A percentile compares a stretch with the other conserved stretches of the same genome.
phyloP scores from a whole-genome alignment of 306 rosid genomes.

The Cucumis cinereus region DNA sequence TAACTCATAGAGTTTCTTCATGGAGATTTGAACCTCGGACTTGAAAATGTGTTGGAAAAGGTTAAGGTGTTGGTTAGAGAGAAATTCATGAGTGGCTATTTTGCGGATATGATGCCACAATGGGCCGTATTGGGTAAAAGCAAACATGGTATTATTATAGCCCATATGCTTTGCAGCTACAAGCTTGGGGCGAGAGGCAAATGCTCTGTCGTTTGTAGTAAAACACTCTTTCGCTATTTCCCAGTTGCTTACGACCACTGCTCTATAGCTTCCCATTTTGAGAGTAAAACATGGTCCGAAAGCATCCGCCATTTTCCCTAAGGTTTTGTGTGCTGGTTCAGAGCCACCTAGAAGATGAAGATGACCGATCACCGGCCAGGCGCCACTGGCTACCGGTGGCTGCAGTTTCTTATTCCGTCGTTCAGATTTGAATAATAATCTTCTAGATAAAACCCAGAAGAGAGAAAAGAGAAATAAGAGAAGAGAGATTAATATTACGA shows the following conservation, averaged over 20 bases:
- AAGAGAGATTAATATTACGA: too few species aligned
- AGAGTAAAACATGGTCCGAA: slow-evolving; percentile 12
- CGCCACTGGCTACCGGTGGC: slow-evolving; percentile 6
- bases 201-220: slow-evolving; percentile 37
- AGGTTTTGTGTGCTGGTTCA: neutral
- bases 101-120: slow-evolving; percentile 45
- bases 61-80: slow-evolving; percentile 34
- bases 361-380: slow-evolving; percentile 8
- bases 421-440: neutral
- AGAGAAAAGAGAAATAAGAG: too few species aligned
- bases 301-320: slow-evolving; percentile 18
- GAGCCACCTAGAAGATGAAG: slow-evolving; percentile 4
- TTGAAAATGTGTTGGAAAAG: slow-evolving; percentile 27
- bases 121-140: slow-evolving; percentile 35
- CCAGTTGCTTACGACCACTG: slow-evolving; percentile 40
- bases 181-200: slow-evolving; percentile 41
- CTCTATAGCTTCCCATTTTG: slow-evolving; percentile 19
- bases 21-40: slow-evolving; percentile 19
- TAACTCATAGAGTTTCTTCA: neutral
- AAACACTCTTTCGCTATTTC: slow-evolving; percentile 49
- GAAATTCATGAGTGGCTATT: slow-evolving; percentile 31
- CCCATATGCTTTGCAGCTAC: slow-evolving; percentile 37
- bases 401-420: neutral
- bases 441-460: too few species aligned
- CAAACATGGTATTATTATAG: slow-evolving; percentile 38